phyloP scores from a whole-genome alignment of 1,139 yeast species.

The Saccharomycopsis hybrid region DNA sequence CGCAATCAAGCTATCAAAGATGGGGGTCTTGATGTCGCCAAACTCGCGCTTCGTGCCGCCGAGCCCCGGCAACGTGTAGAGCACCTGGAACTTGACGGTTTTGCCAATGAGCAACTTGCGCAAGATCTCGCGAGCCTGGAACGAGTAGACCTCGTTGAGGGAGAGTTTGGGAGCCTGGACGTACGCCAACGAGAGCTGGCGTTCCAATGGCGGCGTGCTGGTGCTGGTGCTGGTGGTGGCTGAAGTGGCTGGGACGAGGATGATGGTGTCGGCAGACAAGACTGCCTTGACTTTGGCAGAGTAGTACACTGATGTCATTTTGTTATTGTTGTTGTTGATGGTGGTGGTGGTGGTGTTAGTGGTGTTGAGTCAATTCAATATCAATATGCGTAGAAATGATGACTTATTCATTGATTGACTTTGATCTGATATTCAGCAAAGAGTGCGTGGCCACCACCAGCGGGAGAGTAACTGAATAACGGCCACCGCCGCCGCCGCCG shows the following conservation, averaged over 20 bases:
- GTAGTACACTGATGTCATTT: constrained; percentile 24
- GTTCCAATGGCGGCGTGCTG: constrained; percentile 38
- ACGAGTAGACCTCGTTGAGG: constrained; percentile 38
- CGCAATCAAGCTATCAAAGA: constrained; percentile 53
- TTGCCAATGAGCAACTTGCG: constrained; percentile 65
- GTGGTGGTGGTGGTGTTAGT: no score
- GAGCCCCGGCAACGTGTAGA: constrained; percentile 42
- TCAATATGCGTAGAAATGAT: no score
- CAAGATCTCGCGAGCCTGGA: constrained; percentile 55
- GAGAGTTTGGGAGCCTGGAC: constrained; percentile 46
- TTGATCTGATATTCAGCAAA: no score
- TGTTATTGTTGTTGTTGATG: background rate
- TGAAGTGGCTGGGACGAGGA: constrained; percentile 44
- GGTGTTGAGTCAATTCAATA: no score
- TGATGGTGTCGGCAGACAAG: constrained; percentile 68
- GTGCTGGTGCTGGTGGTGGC: constrained; percentile 14
- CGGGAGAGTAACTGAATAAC: no score
- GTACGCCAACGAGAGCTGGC: constrained; percentile 56
- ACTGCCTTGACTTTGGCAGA: constrained; percentile 65
- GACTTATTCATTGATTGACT: no score
- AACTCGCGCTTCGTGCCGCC: constrained; percentile 50
- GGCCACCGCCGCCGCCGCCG: no score
- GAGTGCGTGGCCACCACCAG: no score
- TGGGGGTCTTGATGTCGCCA: constrained; percentile 66
- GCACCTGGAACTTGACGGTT: constrained; percentile 53